These are phyloP conservation scores for Podospora bellae-mahoneyi DNA, from an alignment of 495 filamentous ascomycete species.

Conservation along the genomic window DNA sequence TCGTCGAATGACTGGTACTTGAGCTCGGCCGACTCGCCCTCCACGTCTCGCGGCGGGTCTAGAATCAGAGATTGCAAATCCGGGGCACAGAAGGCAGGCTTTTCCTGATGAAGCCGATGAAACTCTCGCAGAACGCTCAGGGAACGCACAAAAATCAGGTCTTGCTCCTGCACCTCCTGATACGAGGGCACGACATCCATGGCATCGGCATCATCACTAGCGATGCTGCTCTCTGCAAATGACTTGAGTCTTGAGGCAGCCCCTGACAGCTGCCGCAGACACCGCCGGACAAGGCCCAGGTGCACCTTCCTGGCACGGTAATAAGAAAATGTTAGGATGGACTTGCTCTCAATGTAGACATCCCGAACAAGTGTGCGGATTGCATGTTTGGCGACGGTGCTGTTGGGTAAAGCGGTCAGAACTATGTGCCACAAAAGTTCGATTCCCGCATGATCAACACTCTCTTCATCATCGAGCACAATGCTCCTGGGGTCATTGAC, in stretches of 20 bases:
- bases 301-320: slow-evolving; percentile 61
- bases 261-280: slow-evolving; percentile 67
- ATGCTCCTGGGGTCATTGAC: slow-evolving; percentile 40
- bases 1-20: slow-evolving; percentile 72
- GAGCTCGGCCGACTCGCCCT: slow-evolving; percentile 61
- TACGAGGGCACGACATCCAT: slow-evolving; percentile 49
- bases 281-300: slow-evolving; percentile 70
- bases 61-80: slow-evolving; percentile 45
- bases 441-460: slow-evolving; percentile 51
- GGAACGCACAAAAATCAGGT: slow-evolving; percentile 63
- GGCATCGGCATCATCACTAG: slow-evolving; percentile 45
- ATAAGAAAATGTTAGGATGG: slow-evolving; percentile 42
- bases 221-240: slow-evolving; percentile 36
- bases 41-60: slow-evolving; percentile 37
- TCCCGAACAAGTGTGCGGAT: slow-evolving; percentile 64
- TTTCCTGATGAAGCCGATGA: slow-evolving; percentile 44
- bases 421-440: slow-evolving; percentile 84
- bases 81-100: slow-evolving; percentile 47
- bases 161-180: slow-evolving; percentile 47
- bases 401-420: slow-evolving; percentile 58
- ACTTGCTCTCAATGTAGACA: slow-evolving; percentile 61
- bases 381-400: slow-evolving; percentile 64
- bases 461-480: slow-evolving; percentile 43
- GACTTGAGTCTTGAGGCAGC: slow-evolving; percentile 61
- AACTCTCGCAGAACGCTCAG: slow-evolving; percentile 51